phyloP scores from a whole-genome alignment of 768 basidiomycete species.

The Boletus rubroflammeus region DNA sequence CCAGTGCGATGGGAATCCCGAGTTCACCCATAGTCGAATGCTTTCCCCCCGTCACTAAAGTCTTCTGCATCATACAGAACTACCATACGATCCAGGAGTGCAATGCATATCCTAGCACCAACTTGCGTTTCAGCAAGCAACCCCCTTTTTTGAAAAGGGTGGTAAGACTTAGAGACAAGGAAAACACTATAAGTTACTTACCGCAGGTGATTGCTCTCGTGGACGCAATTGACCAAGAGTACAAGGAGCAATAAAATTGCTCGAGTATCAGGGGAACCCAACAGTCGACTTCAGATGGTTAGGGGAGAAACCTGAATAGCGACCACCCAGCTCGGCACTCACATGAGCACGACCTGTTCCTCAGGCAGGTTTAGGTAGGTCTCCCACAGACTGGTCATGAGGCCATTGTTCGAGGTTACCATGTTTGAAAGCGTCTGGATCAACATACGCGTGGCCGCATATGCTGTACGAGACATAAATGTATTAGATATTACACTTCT shows the following conservation, averaged over 20 bases:
- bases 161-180: conserved; percentile 6
- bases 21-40: conserved; percentile 74
- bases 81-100: conserved; percentile 71
- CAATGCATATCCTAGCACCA: conserved; percentile 64
- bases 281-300: conserved; percentile 43
- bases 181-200: conserved; percentile 33
- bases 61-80: conserved; percentile 65
- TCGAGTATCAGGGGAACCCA: conserved; percentile 62
- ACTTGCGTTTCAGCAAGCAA: conserved; percentile 49
- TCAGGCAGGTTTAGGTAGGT: conserved; percentile 65
- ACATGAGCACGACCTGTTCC: conserved; percentile 76
- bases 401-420: conserved; percentile 65
- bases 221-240: conserved; percentile 69
- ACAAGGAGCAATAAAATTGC: conserved; percentile 62
- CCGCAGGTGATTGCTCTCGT: conserved; percentile 54
- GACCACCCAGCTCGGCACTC: conserved; percentile 25
- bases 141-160: conserved; percentile 31
- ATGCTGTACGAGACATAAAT: conserved; percentile 41
- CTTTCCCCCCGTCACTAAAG: conserved; percentile 56
- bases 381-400: conserved; percentile 59
- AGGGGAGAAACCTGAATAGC: conserved; percentile 3
- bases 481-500: not conserved
- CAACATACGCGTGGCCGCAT: conserved; percentile 59
- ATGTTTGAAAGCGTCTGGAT: conserved; percentile 82
- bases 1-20: not conserved